These are phyloP conservation scores for Colletotrichum spinosum DNA, from an alignment of 2,329 filamentous ascomycete genomes.

Conservation along the genomic window DNA sequence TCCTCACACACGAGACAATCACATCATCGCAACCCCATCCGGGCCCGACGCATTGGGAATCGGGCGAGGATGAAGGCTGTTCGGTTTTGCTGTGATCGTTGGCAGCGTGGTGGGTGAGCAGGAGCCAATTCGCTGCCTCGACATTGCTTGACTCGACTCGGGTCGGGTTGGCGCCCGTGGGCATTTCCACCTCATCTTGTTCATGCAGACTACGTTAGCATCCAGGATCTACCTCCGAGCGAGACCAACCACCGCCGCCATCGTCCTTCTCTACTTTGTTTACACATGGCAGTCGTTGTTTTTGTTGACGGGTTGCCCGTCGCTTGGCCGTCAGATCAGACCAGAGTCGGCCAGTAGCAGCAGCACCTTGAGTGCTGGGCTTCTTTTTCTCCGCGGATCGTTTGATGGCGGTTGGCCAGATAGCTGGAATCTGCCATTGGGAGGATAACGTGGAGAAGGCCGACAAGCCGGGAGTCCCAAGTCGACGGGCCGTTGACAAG, in stretches of 20 bases:
- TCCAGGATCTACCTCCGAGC: conserved; percentile 35
- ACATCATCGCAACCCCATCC: conserved; percentile 34
- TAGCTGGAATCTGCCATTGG: neutral
- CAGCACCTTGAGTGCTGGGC: neutral
- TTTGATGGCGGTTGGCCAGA: conserved; percentile 12
- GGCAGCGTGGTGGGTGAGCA: conserved; percentile 3
- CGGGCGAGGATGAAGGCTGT: conserved; percentile 5
- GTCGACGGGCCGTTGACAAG: conserved; percentile 34
- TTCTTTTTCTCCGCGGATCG: conserved; percentile 22
- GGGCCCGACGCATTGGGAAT: conserved; percentile 34
- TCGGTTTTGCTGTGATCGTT: too few relatives aligned
- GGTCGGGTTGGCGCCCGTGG: conserved; percentile 27
- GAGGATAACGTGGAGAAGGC: conserved; percentile 8
- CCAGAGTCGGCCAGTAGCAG: neutral
- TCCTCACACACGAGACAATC: conserved; percentile 36
- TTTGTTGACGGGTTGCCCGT: conserved; percentile 35
- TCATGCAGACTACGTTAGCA: conserved; percentile 37
- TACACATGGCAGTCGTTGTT: conserved; percentile 33
- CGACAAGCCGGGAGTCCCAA: conserved; percentile 18
- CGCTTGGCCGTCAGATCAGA: neutral
- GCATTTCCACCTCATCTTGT: conserved; percentile 37
- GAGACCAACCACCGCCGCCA: conserved; percentile 30
- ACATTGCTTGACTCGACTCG: conserved; percentile 24
- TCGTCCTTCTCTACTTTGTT: conserved; percentile 12
- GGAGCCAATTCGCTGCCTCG: conserved; percentile 29